Conservation (phyloP, 208 protist genomes). For the Trypanosoma conorhini region DNA sequence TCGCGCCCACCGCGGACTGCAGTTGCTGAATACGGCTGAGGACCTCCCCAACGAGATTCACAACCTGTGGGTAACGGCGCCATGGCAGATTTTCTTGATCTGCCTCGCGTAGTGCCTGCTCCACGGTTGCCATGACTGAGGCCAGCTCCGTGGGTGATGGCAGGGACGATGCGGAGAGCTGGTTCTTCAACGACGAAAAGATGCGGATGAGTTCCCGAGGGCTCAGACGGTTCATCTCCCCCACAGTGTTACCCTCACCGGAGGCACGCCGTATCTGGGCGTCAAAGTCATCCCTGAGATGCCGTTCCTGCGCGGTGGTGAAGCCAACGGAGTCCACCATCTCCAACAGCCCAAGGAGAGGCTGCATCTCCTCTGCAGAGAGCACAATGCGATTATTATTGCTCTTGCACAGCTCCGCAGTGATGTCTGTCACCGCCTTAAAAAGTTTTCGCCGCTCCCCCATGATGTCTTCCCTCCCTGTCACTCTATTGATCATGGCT, state of each 20-base stretch:
- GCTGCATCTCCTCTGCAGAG: slow-evolving; percentile 29
- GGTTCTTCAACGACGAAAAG: neutral
- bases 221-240: neutral
- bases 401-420: slow-evolving; percentile 29
- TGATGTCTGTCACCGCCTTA: slow-evolving; percentile 37
- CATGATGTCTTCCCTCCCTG: neutral
- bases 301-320: slow-evolving; percentile 25
- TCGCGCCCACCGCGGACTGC: slow-evolving; percentile 13
- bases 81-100: slow-evolving; percentile 36
- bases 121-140: slow-evolving; percentile 34
- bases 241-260: neutral
- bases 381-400: slow-evolving; percentile 18
- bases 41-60: slow-evolving; percentile 24
- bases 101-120: slow-evolving; percentile 33
- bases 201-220: slow-evolving; percentile 17
- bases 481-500: neutral
- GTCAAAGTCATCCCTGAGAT: slow-evolving; percentile 29
- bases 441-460: slow-evolving; percentile 26
- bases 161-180: neutral
- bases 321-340: slow-evolving; percentile 32
- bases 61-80: slow-evolving; percentile 26
- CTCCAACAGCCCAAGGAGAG: slow-evolving; percentile 28
- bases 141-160: slow-evolving; percentile 28
- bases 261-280: slow-evolving; percentile 22
- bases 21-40: slow-evolving; percentile 30